Percentiles rank a stretch among this genome's conserved stretches.
Evolutionary conservation across 768 basidiomycete species (phyloP).

Genomic region (Mycena chlorophos): DNA sequence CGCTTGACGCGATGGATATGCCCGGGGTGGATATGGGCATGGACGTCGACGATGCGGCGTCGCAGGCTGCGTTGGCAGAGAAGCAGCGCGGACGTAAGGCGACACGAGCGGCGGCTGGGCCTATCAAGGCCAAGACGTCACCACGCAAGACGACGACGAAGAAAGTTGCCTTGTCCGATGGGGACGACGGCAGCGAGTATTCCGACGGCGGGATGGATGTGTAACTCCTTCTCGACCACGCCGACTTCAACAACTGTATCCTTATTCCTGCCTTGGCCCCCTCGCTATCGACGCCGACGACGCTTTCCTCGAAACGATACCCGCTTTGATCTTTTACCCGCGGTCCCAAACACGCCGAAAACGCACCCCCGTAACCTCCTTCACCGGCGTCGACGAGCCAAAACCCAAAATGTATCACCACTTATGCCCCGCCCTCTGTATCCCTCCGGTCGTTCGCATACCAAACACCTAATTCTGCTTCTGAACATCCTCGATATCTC

Average conservation of each 20-base stretch:
- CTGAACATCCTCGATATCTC: too few species aligned
- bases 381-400: too few species aligned
- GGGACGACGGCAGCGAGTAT: slow-evolving; percentile 16
- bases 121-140: background rate
- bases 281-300: background rate
- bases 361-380: too few species aligned
- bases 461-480: too few species aligned
- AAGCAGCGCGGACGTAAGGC: slow-evolving; percentile 21
- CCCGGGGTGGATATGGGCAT: slow-evolving; percentile 6
- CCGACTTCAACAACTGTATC: background rate
- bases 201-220: slow-evolving; percentile 23
- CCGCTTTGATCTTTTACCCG: too few species aligned
- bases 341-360: too few species aligned
- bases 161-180: slow-evolving; percentile 15
- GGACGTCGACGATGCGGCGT: slow-evolving; percentile 20
- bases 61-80: slow-evolving; percentile 17
- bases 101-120: slow-evolving; percentile 3
- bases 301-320: too few species aligned
- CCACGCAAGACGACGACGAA: slow-evolving; percentile 11
- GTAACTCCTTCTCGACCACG: background rate
- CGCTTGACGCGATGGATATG: slow-evolving; percentile 2
- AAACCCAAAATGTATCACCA: too few species aligned
- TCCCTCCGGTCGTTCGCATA: too few species aligned
- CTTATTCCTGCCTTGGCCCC: background rate
- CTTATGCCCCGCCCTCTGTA: too few species aligned